Evolutionary conservation across 768 basidiomycete genomes (phyloP).

Genomic region (Leccinum barrowsii): DNA sequence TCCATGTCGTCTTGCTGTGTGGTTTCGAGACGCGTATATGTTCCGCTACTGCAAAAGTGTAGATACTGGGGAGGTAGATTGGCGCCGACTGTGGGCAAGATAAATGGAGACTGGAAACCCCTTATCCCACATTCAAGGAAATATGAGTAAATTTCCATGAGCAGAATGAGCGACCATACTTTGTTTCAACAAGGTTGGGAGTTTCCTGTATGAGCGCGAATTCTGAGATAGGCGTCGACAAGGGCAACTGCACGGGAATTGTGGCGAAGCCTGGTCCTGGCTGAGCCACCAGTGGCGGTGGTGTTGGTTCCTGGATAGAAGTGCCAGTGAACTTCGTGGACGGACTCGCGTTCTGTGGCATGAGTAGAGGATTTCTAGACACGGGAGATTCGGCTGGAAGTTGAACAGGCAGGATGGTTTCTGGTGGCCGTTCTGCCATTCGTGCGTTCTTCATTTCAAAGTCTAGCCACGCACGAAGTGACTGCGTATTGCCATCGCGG

Average conservation of each 20-base stretch:
- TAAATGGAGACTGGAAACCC: not conserved
- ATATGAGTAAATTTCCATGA: not conserved
- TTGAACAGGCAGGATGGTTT: not conserved
- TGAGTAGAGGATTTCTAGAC: not conserved
- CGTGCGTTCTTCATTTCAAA: not conserved
- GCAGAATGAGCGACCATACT: not conserved
- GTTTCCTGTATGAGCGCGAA: not conserved
- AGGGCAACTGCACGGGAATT: not conserved
- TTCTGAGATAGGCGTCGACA: not conserved
- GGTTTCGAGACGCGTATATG: not conserved
- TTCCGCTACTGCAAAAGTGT: not conserved
- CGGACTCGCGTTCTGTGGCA: not conserved
- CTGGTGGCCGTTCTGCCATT: not conserved
- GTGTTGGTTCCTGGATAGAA: not conserved
- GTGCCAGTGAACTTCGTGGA: not conserved
- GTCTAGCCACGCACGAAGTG: not conserved
- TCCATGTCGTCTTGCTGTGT: slow-evolving; percentile 11
- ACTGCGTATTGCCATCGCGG: not conserved
- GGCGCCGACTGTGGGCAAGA: not conserved
- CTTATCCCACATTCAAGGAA: not conserved
- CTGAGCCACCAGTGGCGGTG: not conserved
- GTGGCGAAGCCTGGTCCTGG: not conserved
- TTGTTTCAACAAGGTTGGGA: not conserved
- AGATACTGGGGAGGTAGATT: not conserved
- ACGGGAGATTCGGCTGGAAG: not conserved